These are phyloP conservation scores for Sarocladium strictum DNA, from an alignment of 2,329 filamentous ascomycete species.

Conservation along the genomic window DNA sequence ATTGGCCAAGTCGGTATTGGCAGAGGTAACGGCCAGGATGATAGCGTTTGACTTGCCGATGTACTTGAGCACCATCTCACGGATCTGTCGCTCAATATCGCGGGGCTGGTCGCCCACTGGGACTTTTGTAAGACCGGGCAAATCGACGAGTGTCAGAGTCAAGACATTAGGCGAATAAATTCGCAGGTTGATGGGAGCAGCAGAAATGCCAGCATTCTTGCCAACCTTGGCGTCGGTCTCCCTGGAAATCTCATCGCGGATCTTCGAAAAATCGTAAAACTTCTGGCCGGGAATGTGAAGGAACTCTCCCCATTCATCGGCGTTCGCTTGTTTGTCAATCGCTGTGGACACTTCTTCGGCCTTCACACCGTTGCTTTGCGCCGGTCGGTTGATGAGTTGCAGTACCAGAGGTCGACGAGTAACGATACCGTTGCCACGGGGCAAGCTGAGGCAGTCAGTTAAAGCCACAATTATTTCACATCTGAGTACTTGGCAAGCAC, in stretches of 20 bases:
- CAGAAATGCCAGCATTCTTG: conserved; percentile 92
- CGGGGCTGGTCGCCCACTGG: conserved; percentile 93
- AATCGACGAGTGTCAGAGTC: conserved; percentile 90
- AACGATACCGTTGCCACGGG: conserved; percentile 95
- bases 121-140: conserved; percentile 94
- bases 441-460: conserved; percentile 56
- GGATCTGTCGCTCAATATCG: conserved; percentile 98
- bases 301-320: conserved; percentile 98
- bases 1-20: conserved; percentile 97
- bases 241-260: conserved; percentile 92
- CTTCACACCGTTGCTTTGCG: conserved; percentile 68
- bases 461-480: conserved; percentile 30
- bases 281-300: conserved; percentile 96
- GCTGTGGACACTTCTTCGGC: conserved; percentile 58
- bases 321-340: conserved; percentile 81
- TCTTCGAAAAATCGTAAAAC: conserved; percentile 97
- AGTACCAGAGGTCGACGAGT: conserved; percentile 93
- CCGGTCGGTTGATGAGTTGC: conserved; percentile 89
- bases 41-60: conserved; percentile 99
- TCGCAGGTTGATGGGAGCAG: conserved; percentile 92
- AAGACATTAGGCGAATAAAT: conserved; percentile 99
- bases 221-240: conserved; percentile 97
- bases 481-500: neutral
- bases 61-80: conserved; percentile 94
- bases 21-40: conserved; percentile 90